Evolutionary conservation across 148 eudicot species (phyloP), one percentile per base, ranked within the genome.

Genomic region (Fagopyrum esculentum): DNA sequence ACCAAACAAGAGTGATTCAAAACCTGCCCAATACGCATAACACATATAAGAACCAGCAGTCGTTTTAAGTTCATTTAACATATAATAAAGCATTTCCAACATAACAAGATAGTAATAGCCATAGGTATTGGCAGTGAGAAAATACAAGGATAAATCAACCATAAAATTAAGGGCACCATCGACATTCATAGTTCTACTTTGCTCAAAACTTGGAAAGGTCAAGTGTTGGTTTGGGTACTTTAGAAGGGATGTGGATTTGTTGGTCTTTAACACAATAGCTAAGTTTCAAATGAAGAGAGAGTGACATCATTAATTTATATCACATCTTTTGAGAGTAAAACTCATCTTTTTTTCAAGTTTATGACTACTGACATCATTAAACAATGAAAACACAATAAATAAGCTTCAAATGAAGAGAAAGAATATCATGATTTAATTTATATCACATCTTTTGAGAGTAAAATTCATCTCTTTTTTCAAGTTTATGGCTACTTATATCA

Each of bases 91-190:
- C 17, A 13, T 16, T 47, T 10, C 47, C 17, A 47, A n/a, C 15
- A 59, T 63, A 92, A 97, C 99, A 83, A 97, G 84, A 89, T 88
- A 87, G 75, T 92, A 77, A 75, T 92, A 95, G 46, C 94, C 94
- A 81, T 90, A 95, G 74, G 83, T 80, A 80, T 90, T 73, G 82
- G 90, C 88, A 85, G 84, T 68, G 84, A 96, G 90, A 75, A 87
- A 90, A 79, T 88, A 90, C 79, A 92, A 68, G 81, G 86, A 81
- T 73, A 88, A 97, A 72, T 95, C 96, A 75, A 90, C 82, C 61
- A 85, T 75, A 80, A 72, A 89, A 78, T 89, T 97, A 0, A 87
- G 86, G 75, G 88, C 77, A 76, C 86, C 90, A 69, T 87, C 90
- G 29, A 60, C 85, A 68, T 85, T 84, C 96, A 91, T 87, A 76